A percentile compares a stretch with the other conserved stretches of the same genome.
Conservation (phyloP, 345 rosid species). For the Gossypium rotundifolium region DNA sequence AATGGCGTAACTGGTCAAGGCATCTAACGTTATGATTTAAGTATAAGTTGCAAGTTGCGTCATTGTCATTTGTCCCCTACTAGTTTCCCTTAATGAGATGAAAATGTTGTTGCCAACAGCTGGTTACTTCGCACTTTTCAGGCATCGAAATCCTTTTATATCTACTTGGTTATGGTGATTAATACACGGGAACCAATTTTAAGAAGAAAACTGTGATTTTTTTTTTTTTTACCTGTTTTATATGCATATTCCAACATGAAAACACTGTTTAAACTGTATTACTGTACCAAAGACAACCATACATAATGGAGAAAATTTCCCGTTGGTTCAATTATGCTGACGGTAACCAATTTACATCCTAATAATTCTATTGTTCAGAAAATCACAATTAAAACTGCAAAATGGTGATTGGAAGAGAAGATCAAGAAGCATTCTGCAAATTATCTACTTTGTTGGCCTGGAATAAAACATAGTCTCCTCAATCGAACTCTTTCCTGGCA, state of each 20-base stretch:
- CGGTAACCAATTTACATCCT: neutral
- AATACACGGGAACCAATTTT: neutral
- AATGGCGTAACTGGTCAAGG: neutral
- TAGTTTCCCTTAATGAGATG: neutral
- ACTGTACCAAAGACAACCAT: neutral
- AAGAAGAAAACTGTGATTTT: neutral
- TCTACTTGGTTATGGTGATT: neutral
- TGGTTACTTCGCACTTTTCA: neutral
- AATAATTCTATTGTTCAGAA: neutral
- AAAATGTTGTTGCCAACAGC: neutral
- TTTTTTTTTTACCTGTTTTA: neutral
- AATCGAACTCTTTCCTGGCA: slow-evolving; percentile 51
- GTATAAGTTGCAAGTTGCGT: no score
- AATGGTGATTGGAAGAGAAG: neutral
- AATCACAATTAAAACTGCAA: neutral
- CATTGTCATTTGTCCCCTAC: neutral
- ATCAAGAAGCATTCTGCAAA: neutral
- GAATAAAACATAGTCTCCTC: slow-evolving; percentile 46
- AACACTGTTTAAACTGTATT: neutral
- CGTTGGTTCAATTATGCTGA: neutral
- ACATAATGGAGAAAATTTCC: neutral
- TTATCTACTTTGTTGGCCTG: neutral
- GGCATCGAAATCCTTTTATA: neutral
- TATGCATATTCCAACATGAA: neutral
- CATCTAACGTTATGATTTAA: no score